These are phyloP conservation scores for Albophoma yamanashiensis DNA, from an alignment of 2,329 filamentous ascomycete genomes.

Conservation along the genomic window DNA sequence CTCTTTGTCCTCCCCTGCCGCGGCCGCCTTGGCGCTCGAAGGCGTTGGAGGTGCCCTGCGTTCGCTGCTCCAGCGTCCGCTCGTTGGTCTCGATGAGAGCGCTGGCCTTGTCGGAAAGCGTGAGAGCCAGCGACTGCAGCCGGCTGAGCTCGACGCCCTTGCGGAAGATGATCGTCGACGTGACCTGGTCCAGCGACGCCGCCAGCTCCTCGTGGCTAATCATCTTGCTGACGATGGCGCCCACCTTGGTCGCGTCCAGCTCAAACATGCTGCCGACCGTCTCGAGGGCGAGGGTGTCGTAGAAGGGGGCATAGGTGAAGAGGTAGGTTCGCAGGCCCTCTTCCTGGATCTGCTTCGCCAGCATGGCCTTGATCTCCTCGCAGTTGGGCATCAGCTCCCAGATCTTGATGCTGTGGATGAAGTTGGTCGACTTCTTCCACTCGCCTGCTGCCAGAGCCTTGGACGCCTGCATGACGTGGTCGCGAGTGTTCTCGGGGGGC, in stretches of 20 bases:
- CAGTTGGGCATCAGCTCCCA: slow-evolving; percentile 95
- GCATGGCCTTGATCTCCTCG: slow-evolving; percentile 92
- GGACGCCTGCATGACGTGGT: slow-evolving; percentile 98
- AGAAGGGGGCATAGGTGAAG: slow-evolving; percentile 98
- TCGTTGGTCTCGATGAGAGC: slow-evolving; percentile 95
- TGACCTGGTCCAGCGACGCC: slow-evolving; percentile 95
- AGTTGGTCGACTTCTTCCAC: slow-evolving; percentile 92
- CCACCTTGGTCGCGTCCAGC: slow-evolving; percentile 78
- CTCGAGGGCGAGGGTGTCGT: slow-evolving; percentile 84
- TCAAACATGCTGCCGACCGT: slow-evolving; percentile 94
- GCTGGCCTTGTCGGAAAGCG: slow-evolving; percentile 91
- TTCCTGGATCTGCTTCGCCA: slow-evolving; percentile 96
- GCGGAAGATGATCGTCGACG: slow-evolving; percentile 94
- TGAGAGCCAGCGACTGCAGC: slow-evolving; percentile 88
- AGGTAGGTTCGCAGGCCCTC: slow-evolving; percentile 96
- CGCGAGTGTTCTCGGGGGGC: slow-evolving; percentile 94
- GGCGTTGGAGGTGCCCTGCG: slow-evolving; percentile 87
- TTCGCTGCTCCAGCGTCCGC: slow-evolving; percentile 91
- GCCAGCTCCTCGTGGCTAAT: slow-evolving; percentile 98
- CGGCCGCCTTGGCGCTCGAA: slow-evolving; percentile 87
- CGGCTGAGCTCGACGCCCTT: slow-evolving; percentile 97
- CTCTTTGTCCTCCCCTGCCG: slow-evolving; percentile 54
- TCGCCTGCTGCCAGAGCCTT: slow-evolving; percentile 94
- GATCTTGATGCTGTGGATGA: slow-evolving; percentile 98
- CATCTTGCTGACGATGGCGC: slow-evolving; percentile 97